phyloP scores from a whole-genome alignment of 1,284 basidiomycete genomes.

The Neolentinus lepideus region DNA sequence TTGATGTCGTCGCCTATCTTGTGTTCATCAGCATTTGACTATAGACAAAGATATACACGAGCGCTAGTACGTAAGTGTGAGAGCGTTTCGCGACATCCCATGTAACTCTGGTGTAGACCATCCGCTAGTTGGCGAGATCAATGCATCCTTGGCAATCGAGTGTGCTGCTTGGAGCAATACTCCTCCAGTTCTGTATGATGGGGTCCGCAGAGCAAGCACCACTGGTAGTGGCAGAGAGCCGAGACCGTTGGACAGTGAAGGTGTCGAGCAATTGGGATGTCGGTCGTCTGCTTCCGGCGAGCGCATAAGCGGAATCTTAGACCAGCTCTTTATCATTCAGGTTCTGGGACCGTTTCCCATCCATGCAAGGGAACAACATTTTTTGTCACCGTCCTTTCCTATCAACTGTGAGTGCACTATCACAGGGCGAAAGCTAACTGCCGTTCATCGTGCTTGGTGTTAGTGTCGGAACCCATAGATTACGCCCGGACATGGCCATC shows the following conservation, averaged over 20 bases:
- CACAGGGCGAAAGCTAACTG: not conserved
- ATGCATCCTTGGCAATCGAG: too few species aligned
- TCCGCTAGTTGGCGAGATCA: too few species aligned
- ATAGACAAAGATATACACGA: too few species aligned
- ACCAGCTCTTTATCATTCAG: constrained; percentile 22
- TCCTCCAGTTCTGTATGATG: not conserved
- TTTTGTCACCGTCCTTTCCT: constrained; percentile 68
- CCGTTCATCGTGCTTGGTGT: not conserved
- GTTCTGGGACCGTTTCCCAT: constrained; percentile 77
- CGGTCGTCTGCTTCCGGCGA: constrained; percentile 1
- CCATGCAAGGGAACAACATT: constrained; percentile 75
- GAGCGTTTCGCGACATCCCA: too few species aligned
- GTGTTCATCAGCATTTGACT: too few species aligned
- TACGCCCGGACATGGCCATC: constrained; percentile 48
- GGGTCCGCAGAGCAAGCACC: not conserved
- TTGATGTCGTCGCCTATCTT: too few species aligned
- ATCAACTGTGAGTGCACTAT: constrained; percentile 40
- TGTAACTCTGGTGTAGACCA: too few species aligned
- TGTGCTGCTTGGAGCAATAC: too few species aligned
- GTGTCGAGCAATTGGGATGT: constrained; percentile 6
- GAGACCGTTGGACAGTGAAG: constrained; percentile 1
- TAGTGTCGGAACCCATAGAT: constrained; percentile 41
- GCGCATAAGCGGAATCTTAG: not conserved
- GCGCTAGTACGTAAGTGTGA: too few species aligned
- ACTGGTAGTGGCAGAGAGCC: not conserved